These are phyloP conservation scores for Solanum appendiculatum DNA, from an alignment of 257 asterid genomes.

Conservation along the genomic window DNA sequence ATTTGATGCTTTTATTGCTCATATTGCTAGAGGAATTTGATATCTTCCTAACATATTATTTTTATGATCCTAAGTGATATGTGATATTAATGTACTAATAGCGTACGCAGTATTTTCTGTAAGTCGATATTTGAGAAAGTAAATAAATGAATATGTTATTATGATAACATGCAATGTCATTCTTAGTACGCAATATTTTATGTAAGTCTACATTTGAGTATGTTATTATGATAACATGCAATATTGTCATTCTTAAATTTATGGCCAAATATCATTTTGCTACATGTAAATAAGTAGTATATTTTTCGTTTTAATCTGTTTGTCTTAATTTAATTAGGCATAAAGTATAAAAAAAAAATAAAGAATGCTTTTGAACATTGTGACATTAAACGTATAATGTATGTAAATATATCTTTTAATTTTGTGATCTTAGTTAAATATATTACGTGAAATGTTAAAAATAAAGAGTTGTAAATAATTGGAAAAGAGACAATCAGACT, in stretches of 20 bases:
- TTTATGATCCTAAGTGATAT: too few species aligned
- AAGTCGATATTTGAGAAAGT: not conserved
- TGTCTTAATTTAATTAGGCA: not conserved
- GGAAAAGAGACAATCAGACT: not conserved
- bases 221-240: not conserved
- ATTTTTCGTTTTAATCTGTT: not conserved
- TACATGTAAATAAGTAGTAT: not conserved
- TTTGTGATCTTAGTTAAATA: not conserved
- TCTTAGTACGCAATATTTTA: not conserved
- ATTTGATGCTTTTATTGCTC: constrained; percentile 28
- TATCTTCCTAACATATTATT: not conserved
- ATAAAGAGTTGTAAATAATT: not conserved
- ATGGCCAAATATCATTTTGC: too few species aligned
- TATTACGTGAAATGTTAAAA: not conserved
- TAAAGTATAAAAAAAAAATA: not conserved
- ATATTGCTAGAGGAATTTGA: constrained; percentile 11
- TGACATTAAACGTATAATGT: too few species aligned
- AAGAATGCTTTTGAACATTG: not conserved
- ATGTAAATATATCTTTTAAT: not conserved
- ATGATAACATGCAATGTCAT: not conserved
- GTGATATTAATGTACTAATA: not conserved
- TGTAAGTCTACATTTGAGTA: not conserved
- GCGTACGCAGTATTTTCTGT: not conserved
- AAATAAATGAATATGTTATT: not conserved
- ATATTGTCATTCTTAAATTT: not conserved